A percentile compares a stretch with the other conserved stretches of the same genome.
phyloP scores from a whole-genome alignment of 2,329 filamentous ascomycete species.

The Ophiostoma piceae region DNA sequence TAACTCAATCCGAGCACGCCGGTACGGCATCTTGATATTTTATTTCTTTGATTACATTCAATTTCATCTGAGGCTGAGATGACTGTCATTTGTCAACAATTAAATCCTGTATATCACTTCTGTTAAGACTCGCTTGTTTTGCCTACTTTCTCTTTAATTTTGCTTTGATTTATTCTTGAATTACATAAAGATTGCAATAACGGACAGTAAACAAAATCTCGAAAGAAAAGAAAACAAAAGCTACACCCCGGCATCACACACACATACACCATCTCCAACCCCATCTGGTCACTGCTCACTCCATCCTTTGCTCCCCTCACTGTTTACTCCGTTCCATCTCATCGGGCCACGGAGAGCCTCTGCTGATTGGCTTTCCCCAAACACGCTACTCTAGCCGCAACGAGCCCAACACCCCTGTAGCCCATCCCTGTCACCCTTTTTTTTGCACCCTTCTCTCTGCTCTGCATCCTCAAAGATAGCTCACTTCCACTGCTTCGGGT shows the following conservation, averaged over 20 bases:
- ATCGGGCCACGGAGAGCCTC: background rate
- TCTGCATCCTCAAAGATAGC: too few species aligned
- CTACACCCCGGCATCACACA: too few species aligned
- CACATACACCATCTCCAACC: background rate
- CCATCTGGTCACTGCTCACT: background rate
- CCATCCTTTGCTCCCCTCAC: too few species aligned
- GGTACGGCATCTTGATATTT: too few species aligned
- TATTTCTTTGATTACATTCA: background rate
- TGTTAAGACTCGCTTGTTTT: background rate
- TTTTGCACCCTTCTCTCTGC: too few species aligned
- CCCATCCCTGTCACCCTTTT: background rate
- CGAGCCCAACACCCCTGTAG: background rate
- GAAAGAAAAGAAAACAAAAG: background rate
- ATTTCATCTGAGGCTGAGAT: too few species aligned
- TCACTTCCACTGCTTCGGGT: conserved; percentile 21
- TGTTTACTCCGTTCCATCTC: background rate
- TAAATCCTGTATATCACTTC: too few species aligned
- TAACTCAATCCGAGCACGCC: too few species aligned
- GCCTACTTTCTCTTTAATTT: background rate
- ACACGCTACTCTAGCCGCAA: background rate
- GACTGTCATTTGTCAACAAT: too few species aligned
- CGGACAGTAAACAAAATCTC: background rate
- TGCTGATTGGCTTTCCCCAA: background rate
- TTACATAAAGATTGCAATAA: background rate
- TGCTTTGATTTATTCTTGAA: background rate